These are phyloP conservation scores for Chrysopogon serrulatus DNA, from an alignment of 176 grass and related monocot genomes.

Conservation along the genomic window DNA sequence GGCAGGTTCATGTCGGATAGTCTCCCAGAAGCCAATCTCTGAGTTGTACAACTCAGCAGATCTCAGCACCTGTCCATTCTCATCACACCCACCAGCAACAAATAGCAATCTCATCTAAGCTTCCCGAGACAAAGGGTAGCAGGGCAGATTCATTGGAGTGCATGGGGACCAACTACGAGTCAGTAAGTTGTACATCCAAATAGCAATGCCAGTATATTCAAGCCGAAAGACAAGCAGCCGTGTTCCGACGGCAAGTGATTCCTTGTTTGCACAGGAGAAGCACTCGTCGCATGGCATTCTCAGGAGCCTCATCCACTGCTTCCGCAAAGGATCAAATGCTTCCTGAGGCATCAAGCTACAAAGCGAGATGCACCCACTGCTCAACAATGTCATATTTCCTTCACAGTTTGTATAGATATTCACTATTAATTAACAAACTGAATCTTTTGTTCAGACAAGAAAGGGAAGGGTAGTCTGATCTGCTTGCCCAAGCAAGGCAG, in stretches of 20 bases:
- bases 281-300: conserved; percentile 85
- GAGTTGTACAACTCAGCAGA: conserved; percentile 91
- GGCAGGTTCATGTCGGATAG: conserved; percentile 73
- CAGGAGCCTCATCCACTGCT: conserved; percentile 82
- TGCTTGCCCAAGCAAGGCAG: conserved; percentile 74
- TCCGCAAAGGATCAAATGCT: conserved; percentile 71
- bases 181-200: conserved; percentile 85
- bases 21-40: conserved; percentile 59
- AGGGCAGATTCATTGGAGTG: conserved; percentile 73
- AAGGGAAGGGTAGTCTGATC: conserved; percentile 76
- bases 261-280: conserved; percentile 89
- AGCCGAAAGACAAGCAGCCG: conserved; percentile 87
- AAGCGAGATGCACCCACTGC: conserved; percentile 87
- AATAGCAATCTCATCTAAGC: conserved; percentile 70
- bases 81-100: conserved; percentile 85
- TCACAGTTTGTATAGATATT: conserved; percentile 74
- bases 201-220: conserved; percentile 72
- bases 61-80: conserved; percentile 51
- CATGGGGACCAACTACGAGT: conserved; percentile 60
- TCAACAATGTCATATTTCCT: conserved; percentile 65
- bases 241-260: conserved; percentile 90
- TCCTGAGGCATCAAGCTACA: conserved; percentile 87
- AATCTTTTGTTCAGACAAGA: conserved; percentile 76
- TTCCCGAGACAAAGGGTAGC: conserved; percentile 78
- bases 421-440: conserved; percentile 72